Conservation (phyloP, 192 early-diverging fungal genomes). For the Coemansia biformis region DNA sequence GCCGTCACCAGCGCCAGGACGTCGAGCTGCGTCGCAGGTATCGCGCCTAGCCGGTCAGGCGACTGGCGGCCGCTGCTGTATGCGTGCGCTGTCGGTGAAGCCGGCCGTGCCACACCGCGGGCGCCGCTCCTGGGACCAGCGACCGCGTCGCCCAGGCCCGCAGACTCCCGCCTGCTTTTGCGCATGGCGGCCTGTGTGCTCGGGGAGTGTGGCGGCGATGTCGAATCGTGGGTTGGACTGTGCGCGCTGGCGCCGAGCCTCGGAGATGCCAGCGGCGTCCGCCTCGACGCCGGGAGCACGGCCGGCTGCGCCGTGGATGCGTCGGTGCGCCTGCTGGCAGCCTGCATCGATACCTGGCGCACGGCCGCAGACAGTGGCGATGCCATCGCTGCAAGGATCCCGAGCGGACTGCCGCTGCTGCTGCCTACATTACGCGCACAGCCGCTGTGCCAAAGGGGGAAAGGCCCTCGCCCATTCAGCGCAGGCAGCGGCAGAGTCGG, state of each 20-base stretch:
- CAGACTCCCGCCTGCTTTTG: slow-evolving; percentile 8
- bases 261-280: neutral
- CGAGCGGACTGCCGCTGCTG: slow-evolving; percentile 20
- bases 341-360: slow-evolving; percentile 4
- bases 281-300: no score
- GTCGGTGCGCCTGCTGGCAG: neutral
- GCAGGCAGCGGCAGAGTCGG: no score
- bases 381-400: slow-evolving; percentile 43
- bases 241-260: slow-evolving; percentile 1
- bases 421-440: no score
- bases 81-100: no score
- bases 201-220: slow-evolving; percentile 33
- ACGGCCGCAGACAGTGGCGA: slow-evolving; percentile 37
- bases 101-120: no score
- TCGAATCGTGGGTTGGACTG: slow-evolving; percentile 8
- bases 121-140: no score
- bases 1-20: slow-evolving; percentile 48
- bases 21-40: slow-evolving; percentile 45
- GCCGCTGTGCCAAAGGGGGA: no score
- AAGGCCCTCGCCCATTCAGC: no score
- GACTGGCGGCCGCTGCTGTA: no score
- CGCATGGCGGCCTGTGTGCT: slow-evolving; percentile 40
- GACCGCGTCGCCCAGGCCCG: neutral
- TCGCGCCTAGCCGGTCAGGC: no score
- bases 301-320: no score